A percentile compares a stretch with the other conserved stretches of the same genome.
phyloP scores from a whole-genome alignment of 1,139 yeast species.

The Magnusiomyces paraingens region DNA sequence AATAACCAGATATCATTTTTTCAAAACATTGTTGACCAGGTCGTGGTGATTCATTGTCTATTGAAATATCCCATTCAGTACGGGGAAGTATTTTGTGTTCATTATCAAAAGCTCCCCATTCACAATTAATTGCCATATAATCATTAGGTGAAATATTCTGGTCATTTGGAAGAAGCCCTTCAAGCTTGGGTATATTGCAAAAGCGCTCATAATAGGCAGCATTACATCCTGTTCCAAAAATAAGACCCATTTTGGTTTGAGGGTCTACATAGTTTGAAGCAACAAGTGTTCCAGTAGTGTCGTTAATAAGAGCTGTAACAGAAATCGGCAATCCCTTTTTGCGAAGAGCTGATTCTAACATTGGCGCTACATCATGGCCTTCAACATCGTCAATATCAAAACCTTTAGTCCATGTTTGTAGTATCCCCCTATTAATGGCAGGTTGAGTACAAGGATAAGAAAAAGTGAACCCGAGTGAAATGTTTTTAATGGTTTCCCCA shows the following conservation, averaged over 20 bases:
- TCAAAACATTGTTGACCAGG: constrained; percentile 96
- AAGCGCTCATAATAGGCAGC: constrained; percentile 87
- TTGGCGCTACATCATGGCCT: constrained; percentile 89
- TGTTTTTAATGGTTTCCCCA: constrained; percentile 18
- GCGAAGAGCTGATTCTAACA: constrained; percentile 71
- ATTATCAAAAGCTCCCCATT: constrained; percentile 95
- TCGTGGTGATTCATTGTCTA: constrained; percentile 86
- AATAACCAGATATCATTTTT: constrained; percentile 96
- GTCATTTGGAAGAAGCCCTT: constrained; percentile 61
- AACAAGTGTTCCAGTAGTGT: constrained; percentile 94
- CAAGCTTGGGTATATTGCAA: constrained; percentile 71
- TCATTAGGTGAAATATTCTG: constrained; percentile 44
- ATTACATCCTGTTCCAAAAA: constrained; percentile 97
- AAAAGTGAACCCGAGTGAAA: constrained; percentile 93
- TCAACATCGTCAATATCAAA: constrained; percentile 91
- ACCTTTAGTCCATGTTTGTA: constrained; percentile 98
- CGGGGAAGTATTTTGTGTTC: constrained; percentile 76
- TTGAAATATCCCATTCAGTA: constrained; percentile 74
- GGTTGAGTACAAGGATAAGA: constrained; percentile 86
- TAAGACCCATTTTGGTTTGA: constrained; percentile 86
- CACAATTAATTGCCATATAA: constrained; percentile 96
- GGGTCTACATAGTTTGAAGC: constrained; percentile 93
- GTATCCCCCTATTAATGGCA: constrained; percentile 75
- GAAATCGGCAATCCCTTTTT: constrained; percentile 64
- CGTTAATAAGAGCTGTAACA: constrained; percentile 90